Percentiles rank a stretch among this genome's conserved stretches.
Evolutionary conservation across 805 yeast species (phyloP).

Genomic region (Candida insectorum): DNA sequence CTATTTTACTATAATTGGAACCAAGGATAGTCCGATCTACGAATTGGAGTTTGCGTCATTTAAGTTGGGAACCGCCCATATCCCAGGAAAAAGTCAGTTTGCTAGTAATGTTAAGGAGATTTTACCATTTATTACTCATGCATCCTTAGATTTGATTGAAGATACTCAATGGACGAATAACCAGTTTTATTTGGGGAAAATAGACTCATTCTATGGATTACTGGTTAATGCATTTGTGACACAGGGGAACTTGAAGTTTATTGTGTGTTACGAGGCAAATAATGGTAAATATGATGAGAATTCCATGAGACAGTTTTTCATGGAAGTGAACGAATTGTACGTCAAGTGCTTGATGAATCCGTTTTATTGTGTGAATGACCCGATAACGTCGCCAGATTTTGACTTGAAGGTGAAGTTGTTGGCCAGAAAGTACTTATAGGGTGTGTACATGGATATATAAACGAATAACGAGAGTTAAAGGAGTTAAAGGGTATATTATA

Average conservation of each 20-base stretch:
- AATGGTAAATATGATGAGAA: constrained; percentile 51
- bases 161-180: constrained; percentile 79
- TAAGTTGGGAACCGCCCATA: constrained; percentile 24
- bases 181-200: constrained; percentile 64
- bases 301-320: constrained; percentile 75
- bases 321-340: constrained; percentile 82
- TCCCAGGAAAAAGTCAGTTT: constrained; percentile 57
- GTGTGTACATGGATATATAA: constrained; percentile 3
- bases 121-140: constrained; percentile 83
- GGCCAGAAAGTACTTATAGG: constrained; percentile 71
- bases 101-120: constrained; percentile 71
- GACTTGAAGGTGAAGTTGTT: constrained; percentile 68
- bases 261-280: constrained; percentile 49
- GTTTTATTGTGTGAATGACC: constrained; percentile 73
- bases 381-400: constrained; percentile 70
- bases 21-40: constrained; percentile 80
- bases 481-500: not conserved
- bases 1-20: constrained; percentile 85
- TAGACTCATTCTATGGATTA: constrained; percentile 84
- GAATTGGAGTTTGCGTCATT: constrained; percentile 82
- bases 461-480: constrained; percentile 3
- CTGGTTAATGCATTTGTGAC: constrained; percentile 82
- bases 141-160: constrained; percentile 88
- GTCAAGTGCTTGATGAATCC: constrained; percentile 84
- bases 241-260: constrained; percentile 79